These are phyloP conservation scores for Trypanosomatidae sp. DNA, from an alignment of 208 protist species.

Conservation along the genomic window DNA sequence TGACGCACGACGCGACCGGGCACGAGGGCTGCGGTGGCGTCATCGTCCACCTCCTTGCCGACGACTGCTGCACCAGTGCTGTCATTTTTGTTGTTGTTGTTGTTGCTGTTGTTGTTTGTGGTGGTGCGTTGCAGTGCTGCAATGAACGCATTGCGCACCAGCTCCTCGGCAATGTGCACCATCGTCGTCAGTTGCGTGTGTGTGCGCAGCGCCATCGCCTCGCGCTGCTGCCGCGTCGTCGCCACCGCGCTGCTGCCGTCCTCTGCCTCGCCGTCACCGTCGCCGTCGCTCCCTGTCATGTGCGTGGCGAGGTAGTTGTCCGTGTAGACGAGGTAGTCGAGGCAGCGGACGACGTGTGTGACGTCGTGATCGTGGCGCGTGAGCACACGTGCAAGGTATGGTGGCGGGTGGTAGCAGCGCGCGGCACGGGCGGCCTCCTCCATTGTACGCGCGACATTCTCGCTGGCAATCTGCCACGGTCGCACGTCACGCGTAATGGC, in stretches of 20 bases:
- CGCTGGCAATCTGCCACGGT: conserved; percentile 76
- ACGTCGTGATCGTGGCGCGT: conserved; percentile 34
- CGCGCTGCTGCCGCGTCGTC: not conserved
- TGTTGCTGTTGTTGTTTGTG: too few species aligned
- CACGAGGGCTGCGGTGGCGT: not conserved
- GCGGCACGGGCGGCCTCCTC: conserved; percentile 76
- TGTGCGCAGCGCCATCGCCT: conserved; percentile 9
- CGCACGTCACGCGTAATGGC: conserved; percentile 63
- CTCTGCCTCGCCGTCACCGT: conserved; percentile 25
- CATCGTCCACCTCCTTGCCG: not conserved
- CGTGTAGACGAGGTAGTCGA: conserved; percentile 83
- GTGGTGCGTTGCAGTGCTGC: conserved; percentile 25
- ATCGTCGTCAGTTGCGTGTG: conserved; percentile 32
- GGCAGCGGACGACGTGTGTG: conserved; percentile 42
- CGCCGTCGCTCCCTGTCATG: conserved; percentile 35
- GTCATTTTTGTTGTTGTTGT: too few species aligned
- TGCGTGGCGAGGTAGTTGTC: conserved; percentile 65
- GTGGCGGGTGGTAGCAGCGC: conserved; percentile 74
- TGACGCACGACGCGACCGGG: conserved; percentile 30
- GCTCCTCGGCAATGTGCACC: conserved; percentile 47
- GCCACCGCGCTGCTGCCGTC: not conserved
- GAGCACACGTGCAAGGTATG: conserved; percentile 43
- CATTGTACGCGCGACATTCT: conserved; percentile 77
- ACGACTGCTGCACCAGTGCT: too few species aligned
- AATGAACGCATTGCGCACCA: conserved; percentile 54